Base-by-base conservation (phyloP, 208 protist genomes). In the Trypanosoma congolense region DNA sequence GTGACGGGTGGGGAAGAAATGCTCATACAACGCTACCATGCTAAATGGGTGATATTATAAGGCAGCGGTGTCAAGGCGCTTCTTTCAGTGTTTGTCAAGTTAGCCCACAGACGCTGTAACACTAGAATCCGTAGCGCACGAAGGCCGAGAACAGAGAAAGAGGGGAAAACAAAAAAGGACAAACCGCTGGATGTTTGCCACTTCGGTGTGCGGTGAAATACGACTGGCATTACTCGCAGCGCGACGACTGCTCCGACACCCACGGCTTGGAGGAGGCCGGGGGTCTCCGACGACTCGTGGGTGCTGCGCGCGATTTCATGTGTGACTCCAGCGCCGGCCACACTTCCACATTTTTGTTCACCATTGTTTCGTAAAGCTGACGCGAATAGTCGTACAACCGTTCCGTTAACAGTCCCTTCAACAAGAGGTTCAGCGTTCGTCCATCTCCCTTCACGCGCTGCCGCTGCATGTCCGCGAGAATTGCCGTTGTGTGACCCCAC, bases 381-480 rank as follows among this genome's bases (percentile, higher is more conserved):
- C 22, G 12, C 0, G 87, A 83, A 66, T 87, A 91, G 41, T 55
- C 70, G 49, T 73, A 47, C 40, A 92, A 62, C 29, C 75, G 65
- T 63, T 91, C 68, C 53, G 55, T 77, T 24, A 94, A 45, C 19
- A 94, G 63, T 0, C 87, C 87, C 44, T 94, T 94, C 8, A 94
- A 63, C 3, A 94, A 58, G 44, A 92, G 61, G 51, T 94, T 94
- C 1, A 94, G 77, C 4, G 80, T 90, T 56, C 75, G 77, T 16
- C 60, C 33, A 36, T 85, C 77, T 24, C 87, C 87, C 22, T 79
- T 78, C 35, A 94, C 69, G 33, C 73, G 70, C 9, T 73, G 72
- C 4, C 35, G 55, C 60, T 94, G 83, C 87, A 94, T 94, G 28
- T 94, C 87, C 1, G 73, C 62, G 4, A 90, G 65, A 4, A 94